Evolutionary conservation across 805 yeast genomes (phyloP).

Genomic region (Wickerhamomyces hampshirensis): DNA sequence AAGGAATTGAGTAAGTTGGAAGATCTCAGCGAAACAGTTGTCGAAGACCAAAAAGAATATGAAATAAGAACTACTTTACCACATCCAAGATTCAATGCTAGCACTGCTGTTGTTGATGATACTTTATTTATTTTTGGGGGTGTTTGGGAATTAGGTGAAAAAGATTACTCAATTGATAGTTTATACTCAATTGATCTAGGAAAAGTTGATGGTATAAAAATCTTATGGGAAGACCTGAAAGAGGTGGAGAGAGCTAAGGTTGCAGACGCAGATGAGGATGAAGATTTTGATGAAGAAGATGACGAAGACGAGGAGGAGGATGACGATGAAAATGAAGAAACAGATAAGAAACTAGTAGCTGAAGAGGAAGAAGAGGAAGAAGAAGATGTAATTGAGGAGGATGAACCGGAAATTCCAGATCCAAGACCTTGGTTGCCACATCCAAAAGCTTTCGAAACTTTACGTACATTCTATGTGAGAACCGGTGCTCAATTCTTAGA

Average conservation of each 20-base stretch:
- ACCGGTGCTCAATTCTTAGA: conserved; percentile 83
- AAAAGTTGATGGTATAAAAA: conserved; percentile 80
- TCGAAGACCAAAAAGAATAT: conserved; percentile 8
- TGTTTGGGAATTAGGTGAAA: conserved; percentile 83
- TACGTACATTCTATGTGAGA: conserved; percentile 80
- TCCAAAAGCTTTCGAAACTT: conserved; percentile 86
- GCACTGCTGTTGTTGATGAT: conserved; percentile 83
- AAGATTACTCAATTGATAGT: conserved; percentile 78
- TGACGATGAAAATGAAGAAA: conserved; percentile 45
- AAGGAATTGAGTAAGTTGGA: conserved; percentile 32
- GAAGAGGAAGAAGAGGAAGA: conserved; percentile 56
- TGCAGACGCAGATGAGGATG: conserved; percentile 58
- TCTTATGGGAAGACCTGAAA: conserved; percentile 83
- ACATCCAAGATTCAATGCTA: conserved; percentile 83
- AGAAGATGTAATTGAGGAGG: conserved; percentile 56
- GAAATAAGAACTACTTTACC: conserved; percentile 64
- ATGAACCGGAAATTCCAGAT: conserved; percentile 74
- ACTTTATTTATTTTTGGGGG: conserved; percentile 84
- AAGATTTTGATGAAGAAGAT: conserved; percentile 57
- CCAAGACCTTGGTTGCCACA: conserved; percentile 96
- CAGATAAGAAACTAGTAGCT: conserved; percentile 34
- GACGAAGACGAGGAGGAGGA: conserved; percentile 71
- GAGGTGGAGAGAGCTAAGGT: conserved; percentile 50
- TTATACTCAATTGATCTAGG: conserved; percentile 83
- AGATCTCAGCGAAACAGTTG: conserved; percentile 6